Evolutionary conservation across 345 rosid species (phyloP).

Genomic region (Lepidium africanum): DNA sequence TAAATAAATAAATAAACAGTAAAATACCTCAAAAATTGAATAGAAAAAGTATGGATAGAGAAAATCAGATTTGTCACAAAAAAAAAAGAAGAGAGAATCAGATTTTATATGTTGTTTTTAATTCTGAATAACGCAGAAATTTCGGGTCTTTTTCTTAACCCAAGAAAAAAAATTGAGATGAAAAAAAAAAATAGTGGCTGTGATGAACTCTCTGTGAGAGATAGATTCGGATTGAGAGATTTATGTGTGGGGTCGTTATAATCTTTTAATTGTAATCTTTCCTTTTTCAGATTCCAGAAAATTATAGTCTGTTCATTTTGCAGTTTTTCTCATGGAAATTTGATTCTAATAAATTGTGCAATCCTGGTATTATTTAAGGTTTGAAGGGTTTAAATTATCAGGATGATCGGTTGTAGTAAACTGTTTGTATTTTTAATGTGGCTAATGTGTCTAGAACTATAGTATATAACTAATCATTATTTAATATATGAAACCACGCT

Average conservation of each 20-base stretch:
- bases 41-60: not conserved
- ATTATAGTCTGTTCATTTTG: no score
- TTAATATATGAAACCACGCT: no score
- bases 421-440: no score
- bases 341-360: no score
- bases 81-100: not conserved
- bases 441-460: no score
- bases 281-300: not conserved
- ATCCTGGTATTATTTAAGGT: no score
- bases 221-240: not conserved
- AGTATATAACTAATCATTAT: no score
- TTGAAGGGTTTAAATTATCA: no score
- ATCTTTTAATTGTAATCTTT: not conserved
- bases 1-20: not conserved
- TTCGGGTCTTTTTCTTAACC: not conserved
- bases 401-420: no score
- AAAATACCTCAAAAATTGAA: conserved; percentile 5
- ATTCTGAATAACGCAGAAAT: not conserved
- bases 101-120: conserved; percentile 3
- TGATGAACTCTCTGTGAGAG: not conserved
- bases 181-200: conserved; percentile 2
- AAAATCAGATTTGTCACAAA: not conserved
- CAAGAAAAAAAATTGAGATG: not conserved
- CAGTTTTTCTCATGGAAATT: no score
- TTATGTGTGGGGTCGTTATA: not conserved